Evolutionary conservation across 192 early-diverging fungal species (phyloP).

Genomic region (Backusella psychrophila): DNA sequence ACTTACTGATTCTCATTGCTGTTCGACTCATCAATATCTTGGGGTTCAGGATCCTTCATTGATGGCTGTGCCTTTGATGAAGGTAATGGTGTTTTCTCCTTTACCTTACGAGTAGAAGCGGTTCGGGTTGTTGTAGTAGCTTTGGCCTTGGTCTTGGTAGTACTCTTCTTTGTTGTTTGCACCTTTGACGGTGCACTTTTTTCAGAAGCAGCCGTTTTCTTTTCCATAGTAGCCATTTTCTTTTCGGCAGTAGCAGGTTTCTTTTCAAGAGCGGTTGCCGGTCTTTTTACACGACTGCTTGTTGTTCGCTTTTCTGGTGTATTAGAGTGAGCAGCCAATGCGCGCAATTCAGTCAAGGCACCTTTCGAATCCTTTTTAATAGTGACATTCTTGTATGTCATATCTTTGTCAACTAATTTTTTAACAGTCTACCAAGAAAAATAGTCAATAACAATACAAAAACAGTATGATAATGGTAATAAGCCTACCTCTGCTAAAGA

Average conservation of each 20-base stretch:
- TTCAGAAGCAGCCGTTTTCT: neutral
- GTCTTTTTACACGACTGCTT: slow-evolving; percentile 2
- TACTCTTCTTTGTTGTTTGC: neutral
- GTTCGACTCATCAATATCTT: neutral
- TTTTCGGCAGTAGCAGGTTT: neutral
- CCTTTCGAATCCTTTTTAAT: neutral
- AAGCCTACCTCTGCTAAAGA: slow-evolving; percentile 9
- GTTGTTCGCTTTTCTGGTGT: neutral
- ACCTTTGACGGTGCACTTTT: neutral
- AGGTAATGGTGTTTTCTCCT: neutral
- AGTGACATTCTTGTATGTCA: neutral
- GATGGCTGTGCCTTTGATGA: neutral
- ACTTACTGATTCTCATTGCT: slow-evolving; percentile 16
- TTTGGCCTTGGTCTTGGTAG: neutral
- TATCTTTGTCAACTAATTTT: slow-evolving; percentile 7
- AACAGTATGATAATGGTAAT: neutral
- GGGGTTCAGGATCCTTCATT: neutral
- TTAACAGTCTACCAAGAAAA: slow-evolving; percentile 1
- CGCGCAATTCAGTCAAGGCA: slow-evolving; percentile 12
- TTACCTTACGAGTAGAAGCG: neutral
- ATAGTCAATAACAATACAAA: neutral
- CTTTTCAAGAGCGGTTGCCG: slow-evolving; percentile 18
- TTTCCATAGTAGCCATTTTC: neutral
- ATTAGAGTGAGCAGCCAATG: slow-evolving; percentile 2
- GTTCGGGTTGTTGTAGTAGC: neutral